Evolutionary conservation across 73 alveolate genomes (phyloP).

Genomic region (Tetrahymena borealis): DNA sequence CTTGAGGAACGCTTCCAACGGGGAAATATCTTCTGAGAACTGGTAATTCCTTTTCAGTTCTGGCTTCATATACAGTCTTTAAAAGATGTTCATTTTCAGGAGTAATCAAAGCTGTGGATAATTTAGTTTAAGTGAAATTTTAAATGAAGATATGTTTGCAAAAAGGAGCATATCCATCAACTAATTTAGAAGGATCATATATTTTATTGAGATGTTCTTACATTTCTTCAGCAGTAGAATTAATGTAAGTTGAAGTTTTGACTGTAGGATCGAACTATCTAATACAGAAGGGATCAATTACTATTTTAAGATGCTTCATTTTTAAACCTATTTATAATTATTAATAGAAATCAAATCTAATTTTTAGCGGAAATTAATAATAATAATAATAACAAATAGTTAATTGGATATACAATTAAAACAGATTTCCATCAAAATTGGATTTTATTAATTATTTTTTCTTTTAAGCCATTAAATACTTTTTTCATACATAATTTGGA

Average conservation of each 20-base stretch:
- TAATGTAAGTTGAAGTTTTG: not conserved
- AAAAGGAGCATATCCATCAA: constrained; percentile 96
- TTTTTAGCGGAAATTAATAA: too few species aligned
- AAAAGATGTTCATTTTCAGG: constrained; percentile 73
- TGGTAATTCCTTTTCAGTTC: constrained; percentile 88
- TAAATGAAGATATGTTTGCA: constrained; percentile 95
- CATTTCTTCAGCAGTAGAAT: constrained; percentile 50
- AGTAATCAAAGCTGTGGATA: constrained; percentile 73
- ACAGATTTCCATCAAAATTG: too few species aligned
- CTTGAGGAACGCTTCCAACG: constrained; percentile 43
- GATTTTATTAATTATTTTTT: too few species aligned
- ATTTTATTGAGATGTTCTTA: constrained; percentile 68
- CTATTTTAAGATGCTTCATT: constrained; percentile 10
- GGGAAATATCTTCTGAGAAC: constrained; percentile 90
- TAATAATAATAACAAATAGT: too few species aligned
- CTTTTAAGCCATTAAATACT: too few species aligned
- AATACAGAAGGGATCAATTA: constrained; percentile 32
- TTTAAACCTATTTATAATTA: not conserved
- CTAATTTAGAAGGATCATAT: constrained; percentile 63
- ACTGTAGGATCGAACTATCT: constrained; percentile 22
- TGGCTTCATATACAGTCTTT: constrained; percentile 77
- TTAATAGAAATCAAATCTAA: too few species aligned
- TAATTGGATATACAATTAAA: too few species aligned
- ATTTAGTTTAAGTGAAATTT: constrained; percentile 84
- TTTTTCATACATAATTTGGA: too few species aligned